Evolutionary conservation across 2,329 filamentous ascomycete species (phyloP).

Genomic region (Arthrinium phaeospermum): DNA sequence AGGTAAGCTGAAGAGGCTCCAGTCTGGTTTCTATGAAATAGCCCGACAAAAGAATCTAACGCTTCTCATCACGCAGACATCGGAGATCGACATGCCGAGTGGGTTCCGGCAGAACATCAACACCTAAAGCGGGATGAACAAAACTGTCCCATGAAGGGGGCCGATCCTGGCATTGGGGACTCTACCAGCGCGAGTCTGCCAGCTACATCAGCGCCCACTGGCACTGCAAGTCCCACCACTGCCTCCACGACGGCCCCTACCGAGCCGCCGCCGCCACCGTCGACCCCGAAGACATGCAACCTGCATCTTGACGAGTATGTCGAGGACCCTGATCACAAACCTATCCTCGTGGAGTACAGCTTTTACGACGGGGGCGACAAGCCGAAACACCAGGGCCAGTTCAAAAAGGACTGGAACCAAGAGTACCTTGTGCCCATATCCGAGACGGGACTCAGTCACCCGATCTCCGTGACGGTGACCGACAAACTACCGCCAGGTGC

Average conservation of each 20-base stretch:
- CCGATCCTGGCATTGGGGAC: neutral
- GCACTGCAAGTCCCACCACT: neutral
- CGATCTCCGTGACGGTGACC: neutral
- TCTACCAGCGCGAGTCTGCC: neutral
- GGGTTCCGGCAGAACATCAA: neutral
- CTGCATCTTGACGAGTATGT: conserved; percentile 17
- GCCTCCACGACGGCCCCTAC: neutral
- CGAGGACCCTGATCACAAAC: neutral
- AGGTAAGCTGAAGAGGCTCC: neutral
- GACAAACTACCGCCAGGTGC: neutral
- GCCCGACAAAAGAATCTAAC: too few relatives aligned
- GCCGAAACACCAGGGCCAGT: neutral
- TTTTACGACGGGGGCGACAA: neutral
- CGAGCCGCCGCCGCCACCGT: neutral
- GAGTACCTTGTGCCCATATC: neutral
- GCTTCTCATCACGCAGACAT: neutral
- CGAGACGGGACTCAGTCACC: neutral
- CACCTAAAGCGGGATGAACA: neutral
- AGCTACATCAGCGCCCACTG: neutral
- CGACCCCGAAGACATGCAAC: conserved; percentile 6
- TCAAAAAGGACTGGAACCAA: conserved; percentile 1
- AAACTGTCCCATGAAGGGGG: neutral
- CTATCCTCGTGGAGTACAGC: neutral
- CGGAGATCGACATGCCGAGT: conserved; percentile 2
- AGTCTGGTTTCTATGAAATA: too few relatives aligned